Evolutionary conservation across 2,329 filamentous ascomycete species (phyloP).

Genomic region (Coccinonectria pachysandricola): DNA sequence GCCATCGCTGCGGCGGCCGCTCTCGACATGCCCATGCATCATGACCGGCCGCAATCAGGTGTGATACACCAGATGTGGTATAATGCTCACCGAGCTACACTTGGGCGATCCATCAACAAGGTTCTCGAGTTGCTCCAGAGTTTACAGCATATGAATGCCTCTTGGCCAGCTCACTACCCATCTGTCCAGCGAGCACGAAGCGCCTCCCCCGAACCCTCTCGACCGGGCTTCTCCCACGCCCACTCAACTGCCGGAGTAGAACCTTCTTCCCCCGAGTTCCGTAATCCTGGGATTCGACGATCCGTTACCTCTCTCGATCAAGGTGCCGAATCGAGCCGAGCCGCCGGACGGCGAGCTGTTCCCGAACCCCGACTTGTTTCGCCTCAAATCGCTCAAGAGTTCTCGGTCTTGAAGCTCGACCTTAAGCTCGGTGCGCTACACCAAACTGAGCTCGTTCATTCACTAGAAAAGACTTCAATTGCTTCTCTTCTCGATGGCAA

Average conservation of each 20-base stretch:
- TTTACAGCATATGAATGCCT: slow-evolving; percentile 78
- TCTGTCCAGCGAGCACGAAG: slow-evolving; percentile 58
- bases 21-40: slow-evolving; percentile 35
- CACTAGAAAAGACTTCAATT: slow-evolving; percentile 82
- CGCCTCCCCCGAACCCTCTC: slow-evolving; percentile 32
- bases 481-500: slow-evolving; percentile 87
- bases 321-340: slow-evolving; percentile 61
- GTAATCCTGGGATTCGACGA: slow-evolving; percentile 49
- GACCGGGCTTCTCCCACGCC: slow-evolving; percentile 54
- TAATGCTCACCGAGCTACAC: slow-evolving; percentile 78
- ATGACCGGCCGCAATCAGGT: slow-evolving; percentile 50
- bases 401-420: slow-evolving; percentile 90
- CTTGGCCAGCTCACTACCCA: slow-evolving; percentile 93
- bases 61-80: slow-evolving; percentile 91
- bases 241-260: slow-evolving; percentile 47
- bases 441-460: slow-evolving; percentile 87
- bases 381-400: slow-evolving; percentile 88
- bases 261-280: slow-evolving; percentile 24
- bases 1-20: slow-evolving; percentile 35
- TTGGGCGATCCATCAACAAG: slow-evolving; percentile 79
- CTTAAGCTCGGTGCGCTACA: slow-evolving; percentile 79
- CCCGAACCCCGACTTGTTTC: slow-evolving; percentile 77
- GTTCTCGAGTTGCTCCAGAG: slow-evolving; percentile 76
- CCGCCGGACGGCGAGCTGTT: slow-evolving; percentile 49
- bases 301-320: slow-evolving; percentile 55